Evolutionary conservation across 2,329 filamentous ascomycete species (phyloP).

Genomic region (Clonostachys chloroleuca): DNA sequence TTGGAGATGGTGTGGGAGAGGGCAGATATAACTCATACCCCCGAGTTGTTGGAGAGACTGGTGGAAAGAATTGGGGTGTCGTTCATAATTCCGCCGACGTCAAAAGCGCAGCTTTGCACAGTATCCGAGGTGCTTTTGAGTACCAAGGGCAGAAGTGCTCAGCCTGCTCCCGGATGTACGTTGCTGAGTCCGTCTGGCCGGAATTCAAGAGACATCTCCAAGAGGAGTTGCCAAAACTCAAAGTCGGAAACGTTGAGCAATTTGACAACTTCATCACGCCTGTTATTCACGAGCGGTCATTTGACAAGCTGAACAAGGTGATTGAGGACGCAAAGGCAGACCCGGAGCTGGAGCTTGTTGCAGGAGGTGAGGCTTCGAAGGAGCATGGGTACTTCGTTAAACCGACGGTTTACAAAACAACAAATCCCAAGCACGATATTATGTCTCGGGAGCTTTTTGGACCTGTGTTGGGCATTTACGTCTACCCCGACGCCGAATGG

Average conservation of each 20-base stretch:
- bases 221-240: constrained; percentile 20
- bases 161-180: constrained; percentile 47
- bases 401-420: constrained; percentile 36
- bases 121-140: constrained; percentile 42
- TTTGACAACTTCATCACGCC: constrained; percentile 37
- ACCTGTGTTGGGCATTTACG: not conserved
- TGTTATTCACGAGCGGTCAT: constrained; percentile 41
- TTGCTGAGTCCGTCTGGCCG: constrained; percentile 37
- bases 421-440: not conserved
- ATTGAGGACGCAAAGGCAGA: constrained; percentile 41
- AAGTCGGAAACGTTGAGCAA: constrained; percentile 12
- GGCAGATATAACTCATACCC: constrained; percentile 27
- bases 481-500: constrained; percentile 4
- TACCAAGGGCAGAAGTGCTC: constrained; percentile 49
- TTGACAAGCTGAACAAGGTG: constrained; percentile 35
- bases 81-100: constrained; percentile 41
- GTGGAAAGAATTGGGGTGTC: constrained; percentile 49
- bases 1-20: constrained; percentile 13
- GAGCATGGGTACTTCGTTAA: constrained; percentile 36
- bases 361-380: constrained; percentile 36
- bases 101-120: constrained; percentile 37
- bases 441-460: not conserved
- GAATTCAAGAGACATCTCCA: constrained; percentile 6
- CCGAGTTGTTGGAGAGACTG: constrained; percentile 42
- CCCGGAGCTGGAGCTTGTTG: constrained; percentile 28